phyloP scores from a whole-genome alignment of 495 filamentous ascomycete genomes.

The Daldinia caldariorum region DNA sequence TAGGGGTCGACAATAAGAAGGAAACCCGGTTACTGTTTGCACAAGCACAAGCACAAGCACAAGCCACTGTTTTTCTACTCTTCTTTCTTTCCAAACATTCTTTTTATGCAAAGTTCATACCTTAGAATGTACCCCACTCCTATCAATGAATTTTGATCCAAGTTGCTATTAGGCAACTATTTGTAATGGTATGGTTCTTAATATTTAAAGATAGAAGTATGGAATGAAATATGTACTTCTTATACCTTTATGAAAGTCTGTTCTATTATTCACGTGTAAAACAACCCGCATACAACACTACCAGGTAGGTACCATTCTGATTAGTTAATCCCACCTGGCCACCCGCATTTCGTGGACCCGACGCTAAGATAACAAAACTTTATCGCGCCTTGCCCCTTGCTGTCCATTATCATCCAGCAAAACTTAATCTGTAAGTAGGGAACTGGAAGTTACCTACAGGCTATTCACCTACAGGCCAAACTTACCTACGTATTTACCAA shows the following conservation, averaged over 20 bases:
- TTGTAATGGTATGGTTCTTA: background rate
- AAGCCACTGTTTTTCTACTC: background rate
- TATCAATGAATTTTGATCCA: background rate
- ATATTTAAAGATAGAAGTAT: background rate
- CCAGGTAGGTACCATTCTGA: slow-evolving; percentile 9
- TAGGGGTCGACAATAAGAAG: too few species aligned
- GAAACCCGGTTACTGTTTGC: too few species aligned
- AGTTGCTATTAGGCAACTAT: background rate
- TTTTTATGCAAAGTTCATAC: background rate
- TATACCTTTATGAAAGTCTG: background rate
- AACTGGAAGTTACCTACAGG: slow-evolving; percentile 3
- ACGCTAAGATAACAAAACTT: slow-evolving; percentile 32
- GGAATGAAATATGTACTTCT: background rate
- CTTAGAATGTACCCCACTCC: background rate
- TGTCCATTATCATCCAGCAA: slow-evolving; percentile 19
- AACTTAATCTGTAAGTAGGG: slow-evolving; percentile 28
- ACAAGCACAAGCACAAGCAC: too few species aligned
- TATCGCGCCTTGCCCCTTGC: slow-evolving; percentile 26
- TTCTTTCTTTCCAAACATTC: background rate
- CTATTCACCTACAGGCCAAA: background rate
- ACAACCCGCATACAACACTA: background rate
- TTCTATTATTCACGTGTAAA: slow-evolving; percentile 8
- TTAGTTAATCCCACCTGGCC: slow-evolving; percentile 17
- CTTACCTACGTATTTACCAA: slow-evolving; percentile 2
- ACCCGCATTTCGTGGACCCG: background rate